Evolutionary conservation across 2,329 filamentous ascomycete species (phyloP).

Genomic region (Aspergillus aculeatus): DNA sequence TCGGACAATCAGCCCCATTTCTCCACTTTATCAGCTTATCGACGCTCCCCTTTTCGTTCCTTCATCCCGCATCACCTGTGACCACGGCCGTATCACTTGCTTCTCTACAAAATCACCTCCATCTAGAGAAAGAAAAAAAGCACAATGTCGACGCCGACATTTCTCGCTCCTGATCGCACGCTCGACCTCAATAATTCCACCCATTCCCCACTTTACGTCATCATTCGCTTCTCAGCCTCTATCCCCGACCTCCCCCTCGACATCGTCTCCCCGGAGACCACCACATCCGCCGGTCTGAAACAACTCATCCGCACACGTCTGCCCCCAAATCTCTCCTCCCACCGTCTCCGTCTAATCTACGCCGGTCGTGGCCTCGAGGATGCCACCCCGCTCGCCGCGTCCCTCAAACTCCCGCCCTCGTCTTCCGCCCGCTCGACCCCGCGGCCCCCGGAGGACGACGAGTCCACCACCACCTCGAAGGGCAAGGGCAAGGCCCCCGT

Average conservation of each 20-base stretch:
- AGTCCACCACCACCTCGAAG: slow-evolving; percentile 16
- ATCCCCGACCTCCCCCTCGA: slow-evolving; percentile 80
- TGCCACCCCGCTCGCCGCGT: slow-evolving; percentile 63
- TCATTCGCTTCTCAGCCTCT: slow-evolving; percentile 85
- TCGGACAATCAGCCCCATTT: neutral
- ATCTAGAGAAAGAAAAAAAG: neutral
- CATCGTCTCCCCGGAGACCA: slow-evolving; percentile 65
- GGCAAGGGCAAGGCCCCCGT: slow-evolving; percentile 68
- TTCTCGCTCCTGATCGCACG: slow-evolving; percentile 15
- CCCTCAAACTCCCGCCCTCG: slow-evolving; percentile 63
- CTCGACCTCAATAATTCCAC: slow-evolving; percentile 8
- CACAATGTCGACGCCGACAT: slow-evolving; percentile 21
- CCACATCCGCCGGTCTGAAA: slow-evolving; percentile 76
- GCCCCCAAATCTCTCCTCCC: slow-evolving; percentile 58
- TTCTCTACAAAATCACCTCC: neutral
- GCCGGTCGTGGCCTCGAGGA: slow-evolving; percentile 84
- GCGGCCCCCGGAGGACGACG: slow-evolving; percentile 20
- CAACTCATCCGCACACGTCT: slow-evolving; percentile 75
- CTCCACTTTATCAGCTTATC: neutral
- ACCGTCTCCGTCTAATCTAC: slow-evolving; percentile 84
- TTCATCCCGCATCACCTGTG: neutral
- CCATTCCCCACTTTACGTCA: slow-evolving; percentile 61
- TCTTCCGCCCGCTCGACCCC: slow-evolving; percentile 34
- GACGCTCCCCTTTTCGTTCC: neutral
- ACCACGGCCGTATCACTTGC: neutral